Conservation (phyloP, 352 stramenopile species). For the Phytophthora citrophthora region DNA sequence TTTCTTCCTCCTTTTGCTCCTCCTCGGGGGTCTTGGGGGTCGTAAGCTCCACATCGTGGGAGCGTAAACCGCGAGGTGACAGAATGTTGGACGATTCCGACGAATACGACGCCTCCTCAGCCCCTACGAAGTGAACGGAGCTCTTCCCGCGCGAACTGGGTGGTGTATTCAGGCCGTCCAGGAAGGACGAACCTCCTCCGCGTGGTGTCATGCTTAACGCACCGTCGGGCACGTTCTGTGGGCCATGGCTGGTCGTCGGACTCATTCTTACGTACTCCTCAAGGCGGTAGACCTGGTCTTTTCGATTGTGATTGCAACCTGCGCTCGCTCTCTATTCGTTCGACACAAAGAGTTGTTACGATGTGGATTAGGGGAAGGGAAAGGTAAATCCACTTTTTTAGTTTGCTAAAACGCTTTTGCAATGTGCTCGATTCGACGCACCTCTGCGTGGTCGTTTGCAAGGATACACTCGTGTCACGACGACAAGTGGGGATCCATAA, state of each 20-base stretch:
- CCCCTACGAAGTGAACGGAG: conserved; percentile 27
- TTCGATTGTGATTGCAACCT: conserved; percentile 22
- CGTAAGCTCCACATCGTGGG: conserved; percentile 26
- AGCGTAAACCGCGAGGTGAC: conserved; percentile 17
- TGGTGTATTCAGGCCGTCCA: conserved; percentile 34
- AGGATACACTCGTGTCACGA: conserved; percentile 1
- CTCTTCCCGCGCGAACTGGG: conserved; percentile 36
- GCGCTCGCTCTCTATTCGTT: conserved; percentile 19
- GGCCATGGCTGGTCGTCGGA: conserved; percentile 4
- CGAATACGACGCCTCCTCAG: conserved; percentile 30
- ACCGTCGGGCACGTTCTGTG: conserved; percentile 22
- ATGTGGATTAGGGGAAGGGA: conserved; percentile 9
- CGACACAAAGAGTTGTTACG: conserved; percentile 13
- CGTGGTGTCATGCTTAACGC: conserved; percentile 28
- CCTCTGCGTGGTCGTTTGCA: background rate
- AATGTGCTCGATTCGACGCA: background rate
- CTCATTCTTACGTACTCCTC: conserved; percentile 14
- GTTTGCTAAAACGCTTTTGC: conserved; percentile 3
- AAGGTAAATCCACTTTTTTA: conserved; percentile 3
- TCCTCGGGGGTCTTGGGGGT: conserved; percentile 43
- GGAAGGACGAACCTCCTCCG: conserved; percentile 18
- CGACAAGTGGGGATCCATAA: background rate
- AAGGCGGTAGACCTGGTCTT: background rate
- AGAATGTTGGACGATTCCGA: conserved; percentile 37
- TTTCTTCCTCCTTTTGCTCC: conserved; percentile 12